phyloP scores from a whole-genome alignment of 2,329 filamentous ascomycete species.

The Stagonosporopsis cucurbitacearum region DNA sequence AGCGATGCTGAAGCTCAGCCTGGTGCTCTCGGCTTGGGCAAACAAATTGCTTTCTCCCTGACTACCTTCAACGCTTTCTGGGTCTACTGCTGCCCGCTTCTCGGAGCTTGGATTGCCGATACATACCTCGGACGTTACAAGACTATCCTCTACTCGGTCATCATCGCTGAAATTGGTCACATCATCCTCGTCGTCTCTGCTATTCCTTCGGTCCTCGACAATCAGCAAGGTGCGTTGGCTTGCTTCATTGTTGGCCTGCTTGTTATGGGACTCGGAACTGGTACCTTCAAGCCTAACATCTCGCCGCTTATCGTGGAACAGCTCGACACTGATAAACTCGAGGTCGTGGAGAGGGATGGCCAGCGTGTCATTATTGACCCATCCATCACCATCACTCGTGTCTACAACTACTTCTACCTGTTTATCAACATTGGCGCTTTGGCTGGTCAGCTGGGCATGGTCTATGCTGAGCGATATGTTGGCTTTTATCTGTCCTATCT shows the following conservation, averaged over 20 bases:
- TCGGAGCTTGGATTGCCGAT: constrained; percentile 66
- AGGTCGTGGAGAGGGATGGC: constrained; percentile 53
- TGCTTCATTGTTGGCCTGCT: constrained; percentile 65
- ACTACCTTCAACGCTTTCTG: constrained; percentile 63
- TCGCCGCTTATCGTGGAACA: constrained; percentile 67
- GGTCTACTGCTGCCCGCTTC: constrained; percentile 64
- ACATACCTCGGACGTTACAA: constrained; percentile 67
- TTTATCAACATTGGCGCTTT: constrained; percentile 50
- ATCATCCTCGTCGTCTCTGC: constrained; percentile 63
- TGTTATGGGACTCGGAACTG: constrained; percentile 70
- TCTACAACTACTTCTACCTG: constrained; percentile 64
- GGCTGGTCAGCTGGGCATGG: constrained; percentile 47
- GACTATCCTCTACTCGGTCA: constrained; percentile 63
- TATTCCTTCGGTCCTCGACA: constrained; percentile 58
- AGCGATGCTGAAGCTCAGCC: constrained; percentile 44
- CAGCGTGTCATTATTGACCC: constrained; percentile 71
- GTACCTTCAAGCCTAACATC: constrained; percentile 73
- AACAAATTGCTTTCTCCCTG: constrained; percentile 60
- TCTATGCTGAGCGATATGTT: constrained; percentile 55
- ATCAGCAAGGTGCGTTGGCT: constrained; percentile 58
- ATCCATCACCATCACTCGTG: constrained; percentile 68
- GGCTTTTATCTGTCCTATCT: constrained; percentile 77
- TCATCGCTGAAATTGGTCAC: constrained; percentile 65
- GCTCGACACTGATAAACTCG: constrained; percentile 63
- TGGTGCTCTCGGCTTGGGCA: constrained; percentile 62